Percentiles rank a stretch among this genome's conserved stretches.
Conservation (phyloP, 202 grass and related monocot genomes). For the Brachypodium distachyon region DNA sequence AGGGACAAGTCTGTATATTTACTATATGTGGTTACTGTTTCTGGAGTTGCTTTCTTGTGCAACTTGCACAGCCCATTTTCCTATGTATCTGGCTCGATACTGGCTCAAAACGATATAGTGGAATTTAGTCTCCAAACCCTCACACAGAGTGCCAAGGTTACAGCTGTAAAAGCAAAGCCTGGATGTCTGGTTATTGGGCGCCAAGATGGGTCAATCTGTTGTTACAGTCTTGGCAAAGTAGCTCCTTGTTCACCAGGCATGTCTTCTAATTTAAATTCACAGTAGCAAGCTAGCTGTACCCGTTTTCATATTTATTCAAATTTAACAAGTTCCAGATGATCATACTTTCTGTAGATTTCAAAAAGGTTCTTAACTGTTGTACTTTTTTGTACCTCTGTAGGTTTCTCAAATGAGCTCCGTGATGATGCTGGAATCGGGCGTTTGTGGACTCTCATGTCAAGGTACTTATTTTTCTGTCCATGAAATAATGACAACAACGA, state of each 20-base stretch:
- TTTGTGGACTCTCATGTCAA: conserved; percentile 84
- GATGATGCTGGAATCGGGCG: conserved; percentile 91
- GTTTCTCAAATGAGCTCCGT: conserved; percentile 73
- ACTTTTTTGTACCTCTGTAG: conserved; percentile 33
- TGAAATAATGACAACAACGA: neutral
- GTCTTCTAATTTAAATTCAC: neutral
- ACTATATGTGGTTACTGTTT: conserved; percentile 63
- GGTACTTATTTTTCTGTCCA: conserved; percentile 44
- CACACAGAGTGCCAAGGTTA: conserved; percentile 52
- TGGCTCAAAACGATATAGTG: conserved; percentile 49
- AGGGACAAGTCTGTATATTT: conserved; percentile 41
- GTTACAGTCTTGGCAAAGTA: conserved; percentile 73
- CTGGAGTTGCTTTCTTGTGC: conserved; percentile 67
- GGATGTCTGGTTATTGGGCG: conserved; percentile 69
- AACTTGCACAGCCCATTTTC: conserved; percentile 49
- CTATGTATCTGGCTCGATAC: conserved; percentile 69
- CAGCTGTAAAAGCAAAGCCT: conserved; percentile 56
- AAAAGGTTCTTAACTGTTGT: conserved; percentile 20
- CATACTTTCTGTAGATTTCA: neutral
- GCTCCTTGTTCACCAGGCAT: conserved; percentile 67
- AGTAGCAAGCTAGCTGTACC: neutral
- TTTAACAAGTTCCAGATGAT: conserved; percentile 4
- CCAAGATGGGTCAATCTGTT: conserved; percentile 77
- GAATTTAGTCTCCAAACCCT: conserved; percentile 68
- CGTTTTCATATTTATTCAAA: neutral